Conservation (phyloP, 2,329 filamentous ascomycete genomes). For the Diaporthe ilicicola region DNA sequence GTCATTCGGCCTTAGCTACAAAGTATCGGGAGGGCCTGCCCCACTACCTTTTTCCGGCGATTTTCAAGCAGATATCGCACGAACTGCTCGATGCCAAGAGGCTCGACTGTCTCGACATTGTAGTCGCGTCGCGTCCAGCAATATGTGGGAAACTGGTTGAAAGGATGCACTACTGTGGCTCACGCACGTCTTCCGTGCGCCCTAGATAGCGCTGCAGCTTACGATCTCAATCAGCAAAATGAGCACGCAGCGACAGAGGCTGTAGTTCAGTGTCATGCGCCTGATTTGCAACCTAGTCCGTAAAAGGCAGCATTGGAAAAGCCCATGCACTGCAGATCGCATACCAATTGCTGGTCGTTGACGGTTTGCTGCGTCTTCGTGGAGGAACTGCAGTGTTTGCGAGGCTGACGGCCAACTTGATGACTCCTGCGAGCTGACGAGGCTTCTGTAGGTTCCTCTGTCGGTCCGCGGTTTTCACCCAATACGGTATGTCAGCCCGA, state of each 20-base stretch:
- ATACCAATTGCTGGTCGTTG: neutral
- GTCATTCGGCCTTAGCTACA: neutral
- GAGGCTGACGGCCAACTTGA: neutral
- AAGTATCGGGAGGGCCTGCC: neutral
- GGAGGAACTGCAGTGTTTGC: neutral
- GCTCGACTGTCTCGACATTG: too few species aligned
- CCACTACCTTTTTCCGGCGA: neutral
- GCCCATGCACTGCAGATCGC: neutral
- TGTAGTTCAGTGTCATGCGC: neutral
- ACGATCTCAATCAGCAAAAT: neutral
- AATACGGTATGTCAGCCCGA: neutral
- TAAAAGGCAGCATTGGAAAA: neutral
- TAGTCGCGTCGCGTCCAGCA: too few species aligned
- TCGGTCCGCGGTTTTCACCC: conserved; percentile 7
- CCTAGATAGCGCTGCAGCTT: neutral
- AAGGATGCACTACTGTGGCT: neutral
- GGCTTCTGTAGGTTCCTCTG: neutral
- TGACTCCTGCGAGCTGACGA: neutral
- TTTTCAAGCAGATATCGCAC: neutral
- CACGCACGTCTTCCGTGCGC: neutral
- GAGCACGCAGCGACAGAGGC: neutral
- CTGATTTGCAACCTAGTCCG: neutral
- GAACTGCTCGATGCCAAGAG: neutral
- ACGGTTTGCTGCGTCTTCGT: neutral
- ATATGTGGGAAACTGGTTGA: neutral